Evolutionary conservation across 2,329 filamentous ascomycete species (phyloP), one percentile per base, ranked within the genome.

Genomic region (Talaromyces sp.): DNA sequence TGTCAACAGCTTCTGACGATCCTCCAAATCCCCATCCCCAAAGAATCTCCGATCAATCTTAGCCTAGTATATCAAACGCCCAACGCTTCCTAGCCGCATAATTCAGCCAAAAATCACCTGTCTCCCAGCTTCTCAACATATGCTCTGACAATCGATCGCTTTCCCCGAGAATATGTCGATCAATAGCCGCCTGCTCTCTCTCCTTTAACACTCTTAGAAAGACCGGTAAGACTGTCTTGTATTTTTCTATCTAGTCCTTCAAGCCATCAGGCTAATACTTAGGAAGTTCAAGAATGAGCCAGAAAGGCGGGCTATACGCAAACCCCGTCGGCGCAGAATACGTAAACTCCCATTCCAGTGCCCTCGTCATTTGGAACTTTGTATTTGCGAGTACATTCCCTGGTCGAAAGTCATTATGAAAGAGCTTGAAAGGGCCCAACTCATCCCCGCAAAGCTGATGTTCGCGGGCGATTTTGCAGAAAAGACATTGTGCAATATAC

Each of bases 191-290:
- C 7, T 69, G 49, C 58, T 72, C 69, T 25, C 60, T 59, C 27
- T 67, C 54, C 19, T 58, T 53, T 5, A 73, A 53, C 19, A 53
- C 56, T 38, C 65, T 36, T 27, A 72, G 49, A 49, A 72, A 72
- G 1, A 63, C 66, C 10, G 60, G 45, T 31, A 71, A 51, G 6
- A 66, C 64, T 47, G 80, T 5, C 72, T 65, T 10, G 72, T 82
- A 70, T 13, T 82, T 81, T 22, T 69, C 22, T 5, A 77, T 76
- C 34, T 72, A 73, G 22, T 63, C 51, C 34, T 58, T 51, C 36
- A 82, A 54, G 67, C 81, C 78, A 65, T 80, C 76, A 58, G 74
- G 69, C 73, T 71, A 75, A 63, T 71, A 68, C 58, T 73, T 72
- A 34, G 70, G 73, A 19, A 65, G 67, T 56, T 71, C 70, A 11